Evolutionary conservation across 768 basidiomycete genomes (phyloP), one percentile per base, ranked within the genome.

Genomic region (Tricholoma saponaceum): DNA sequence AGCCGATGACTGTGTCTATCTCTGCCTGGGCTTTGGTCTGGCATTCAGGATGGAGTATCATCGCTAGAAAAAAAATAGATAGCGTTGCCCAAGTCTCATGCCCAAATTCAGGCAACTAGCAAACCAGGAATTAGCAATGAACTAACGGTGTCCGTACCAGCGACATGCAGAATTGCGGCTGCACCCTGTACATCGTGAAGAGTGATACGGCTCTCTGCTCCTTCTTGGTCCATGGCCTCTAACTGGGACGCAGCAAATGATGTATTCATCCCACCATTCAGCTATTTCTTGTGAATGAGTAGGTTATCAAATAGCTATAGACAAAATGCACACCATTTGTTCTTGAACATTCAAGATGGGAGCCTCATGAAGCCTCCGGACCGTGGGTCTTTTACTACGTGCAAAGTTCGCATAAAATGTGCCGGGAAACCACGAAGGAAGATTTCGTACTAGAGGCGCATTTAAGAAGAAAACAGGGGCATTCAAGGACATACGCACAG

Each of bases 81-180:
- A 62, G 37, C 20, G 52, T 53, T n/a, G 49, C 32, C 26, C 32
- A 33, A 6, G 55, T 51, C 51, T 52, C 10, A 20, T 32, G 3
- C 7, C 30, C 7, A 10, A 32, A 8, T 10, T 33, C 56, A 33
- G 57, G 30, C 9, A 23, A 2, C 14, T 14, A 23, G 35, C 5
- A 39, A 37, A 32, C 30, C 35, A 23, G 22, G 6, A 20, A 41
- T 4, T 18, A 41, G 9, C 39, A 25, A 20, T 20, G 9, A 5
- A 52, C 51, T 52, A 8, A 52, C 51, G 10, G 51, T 33, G 7
- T 52, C 51, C 1, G 30, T 9, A 22, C 51, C 78, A 20, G 69
- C 75, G 52, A 60, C 49, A 53, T 64, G 67, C 50, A 71, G 57
- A 2, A 59, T 44, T 5, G 54, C 69, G 4, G 66, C 62, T 8